Conservation (phyloP, 225 moss, liverwort and hornwort species). For the Physcomitrellopsis africana region DNA sequence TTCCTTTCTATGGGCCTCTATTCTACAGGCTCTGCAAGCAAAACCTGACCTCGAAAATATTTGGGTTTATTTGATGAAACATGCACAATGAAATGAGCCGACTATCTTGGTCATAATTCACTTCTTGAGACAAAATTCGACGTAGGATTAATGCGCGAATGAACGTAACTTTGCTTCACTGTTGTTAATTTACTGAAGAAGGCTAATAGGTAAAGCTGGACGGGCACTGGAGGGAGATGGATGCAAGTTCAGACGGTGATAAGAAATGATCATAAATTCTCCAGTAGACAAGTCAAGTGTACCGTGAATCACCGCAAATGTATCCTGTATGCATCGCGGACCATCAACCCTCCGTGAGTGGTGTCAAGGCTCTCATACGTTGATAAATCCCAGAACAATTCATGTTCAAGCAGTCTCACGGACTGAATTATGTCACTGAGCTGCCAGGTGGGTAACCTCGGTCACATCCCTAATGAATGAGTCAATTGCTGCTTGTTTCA, state of each 20-base stretch:
- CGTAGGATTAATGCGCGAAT: neutral
- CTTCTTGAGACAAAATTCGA: neutral
- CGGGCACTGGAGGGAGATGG: no score
- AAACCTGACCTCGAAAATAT: neutral
- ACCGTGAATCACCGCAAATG: no score
- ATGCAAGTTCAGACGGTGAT: no score
- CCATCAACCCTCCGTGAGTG: neutral
- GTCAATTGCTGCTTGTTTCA: conserved; percentile 32
- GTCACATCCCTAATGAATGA: conserved; percentile 25
- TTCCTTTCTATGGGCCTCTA: conserved; percentile 12
- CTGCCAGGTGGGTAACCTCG: conserved; percentile 17
- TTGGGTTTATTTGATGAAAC: neutral
- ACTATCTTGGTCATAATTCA: conserved; percentile 21
- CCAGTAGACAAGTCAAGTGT: no score
- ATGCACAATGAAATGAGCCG: neutral
- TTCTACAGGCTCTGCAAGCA: conserved; percentile 18
- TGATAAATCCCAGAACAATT: conserved; percentile 23
- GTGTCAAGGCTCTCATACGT: conserved; percentile 4
- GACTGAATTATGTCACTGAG: neutral
- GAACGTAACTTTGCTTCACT: no score
- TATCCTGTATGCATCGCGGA: no score
- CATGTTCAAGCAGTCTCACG: conserved; percentile 27
- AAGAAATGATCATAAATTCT: no score
- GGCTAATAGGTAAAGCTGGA: no score
- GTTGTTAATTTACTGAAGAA: no score